phyloP scores from a whole-genome alignment of 345 rosid species.

The Brassica nigra region DNA sequence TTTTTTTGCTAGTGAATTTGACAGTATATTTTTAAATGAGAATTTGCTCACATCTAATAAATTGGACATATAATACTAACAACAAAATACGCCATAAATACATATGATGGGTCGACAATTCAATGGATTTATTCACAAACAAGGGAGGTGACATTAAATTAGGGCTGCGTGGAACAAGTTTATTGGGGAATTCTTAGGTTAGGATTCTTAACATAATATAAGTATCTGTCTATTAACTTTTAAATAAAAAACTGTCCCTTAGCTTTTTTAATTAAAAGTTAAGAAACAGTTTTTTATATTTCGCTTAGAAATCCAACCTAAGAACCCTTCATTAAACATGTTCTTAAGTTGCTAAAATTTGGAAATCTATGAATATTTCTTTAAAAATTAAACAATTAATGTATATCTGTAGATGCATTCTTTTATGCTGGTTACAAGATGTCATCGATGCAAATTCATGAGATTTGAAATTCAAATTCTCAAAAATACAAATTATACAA shows the following conservation, averaged over 20 bases:
- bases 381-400: neutral
- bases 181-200: too few relatives aligned
- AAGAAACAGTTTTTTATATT: too few relatives aligned
- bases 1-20: conserved; percentile 6
- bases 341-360: conserved; percentile 9
- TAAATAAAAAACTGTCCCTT: too few relatives aligned
- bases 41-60: conserved; percentile 12
- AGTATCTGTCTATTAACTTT: too few relatives aligned
- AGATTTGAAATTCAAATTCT: too few relatives aligned
- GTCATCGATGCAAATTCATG: neutral
- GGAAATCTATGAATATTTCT: neutral
- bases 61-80: conserved; percentile 8
- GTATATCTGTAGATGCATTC: neutral
- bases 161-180: conserved; percentile 14
- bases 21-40: neutral
- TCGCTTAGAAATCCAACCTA: too few relatives aligned
- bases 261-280: too few relatives aligned
- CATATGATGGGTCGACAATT: conserved; percentile 33
- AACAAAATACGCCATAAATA: neutral
- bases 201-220: too few relatives aligned
- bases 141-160: conserved; percentile 38
- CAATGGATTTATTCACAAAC: conserved; percentile 40
- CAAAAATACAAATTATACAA: too few relatives aligned
- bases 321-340: too few relatives aligned
- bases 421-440: conserved; percentile 9